These are phyloP conservation scores for Rhododendron kiyosumense DNA, from an alignment of 148 eudicot species.

Conservation along the genomic window DNA sequence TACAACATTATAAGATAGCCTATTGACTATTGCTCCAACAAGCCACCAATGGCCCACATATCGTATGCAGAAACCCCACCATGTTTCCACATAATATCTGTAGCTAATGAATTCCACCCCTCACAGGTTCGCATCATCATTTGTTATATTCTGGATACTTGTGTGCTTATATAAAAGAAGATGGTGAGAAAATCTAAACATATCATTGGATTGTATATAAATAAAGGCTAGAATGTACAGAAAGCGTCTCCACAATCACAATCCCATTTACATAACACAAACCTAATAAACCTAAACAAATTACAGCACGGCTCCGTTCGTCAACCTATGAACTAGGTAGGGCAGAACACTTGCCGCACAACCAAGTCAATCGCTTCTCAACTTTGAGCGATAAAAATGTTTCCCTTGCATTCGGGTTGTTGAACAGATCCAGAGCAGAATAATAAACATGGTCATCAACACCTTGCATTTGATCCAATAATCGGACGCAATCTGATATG, in stretches of 20 bases:
- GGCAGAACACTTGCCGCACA: slow-evolving; percentile 48
- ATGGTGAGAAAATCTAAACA: neutral
- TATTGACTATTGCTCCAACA: too few species aligned
- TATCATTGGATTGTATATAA: too few species aligned
- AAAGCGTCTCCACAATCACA: neutral
- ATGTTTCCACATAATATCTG: too few species aligned
- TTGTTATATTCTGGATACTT: neutral
- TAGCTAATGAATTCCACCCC: too few species aligned
- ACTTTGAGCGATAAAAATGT: slow-evolving; percentile 53
- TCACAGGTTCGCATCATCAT: neutral
- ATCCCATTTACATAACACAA: neutral
- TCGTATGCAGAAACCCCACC: too few species aligned
- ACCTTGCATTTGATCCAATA: slow-evolving; percentile 49
- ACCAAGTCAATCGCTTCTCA: slow-evolving; percentile 60
- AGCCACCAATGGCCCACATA: too few species aligned
- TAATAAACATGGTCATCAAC: slow-evolving; percentile 44
- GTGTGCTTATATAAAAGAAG: neutral
- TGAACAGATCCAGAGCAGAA: slow-evolving; percentile 64
- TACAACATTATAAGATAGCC: too few species aligned
- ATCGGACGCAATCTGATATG: slow-evolving; percentile 46
- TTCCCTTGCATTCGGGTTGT: slow-evolving; percentile 49
- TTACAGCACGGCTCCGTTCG: neutral
- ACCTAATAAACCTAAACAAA: neutral
- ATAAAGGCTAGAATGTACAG: neutral
- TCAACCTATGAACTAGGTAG: slow-evolving; percentile 12